Conservation (phyloP, 768 basidiomycete genomes). For the Tricholoma sp. region DNA sequence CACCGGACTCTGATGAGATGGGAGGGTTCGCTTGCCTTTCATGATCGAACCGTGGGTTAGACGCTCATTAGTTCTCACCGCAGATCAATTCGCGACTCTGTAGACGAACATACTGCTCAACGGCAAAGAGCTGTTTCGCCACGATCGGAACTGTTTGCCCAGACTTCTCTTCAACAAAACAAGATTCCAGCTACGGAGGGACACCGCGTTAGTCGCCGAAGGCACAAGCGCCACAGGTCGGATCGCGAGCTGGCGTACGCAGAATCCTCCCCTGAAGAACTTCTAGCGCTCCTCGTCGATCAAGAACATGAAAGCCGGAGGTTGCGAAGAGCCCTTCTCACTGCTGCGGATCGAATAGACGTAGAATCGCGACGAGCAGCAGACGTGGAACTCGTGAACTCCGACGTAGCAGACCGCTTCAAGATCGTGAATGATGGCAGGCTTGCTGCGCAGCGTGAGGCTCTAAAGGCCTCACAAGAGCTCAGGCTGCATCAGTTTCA, state of each 20-base stretch:
- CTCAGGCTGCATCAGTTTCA: conserved; percentile 34
- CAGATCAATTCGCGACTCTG: conserved; percentile 1
- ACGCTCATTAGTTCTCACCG: conserved; percentile 3
- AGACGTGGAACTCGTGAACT: conserved; percentile 29
- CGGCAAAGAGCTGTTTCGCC: conserved; percentile 12
- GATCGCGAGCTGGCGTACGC: conserved; percentile 5
- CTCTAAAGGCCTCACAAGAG: conserved; percentile 30
- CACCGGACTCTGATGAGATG: background rate
- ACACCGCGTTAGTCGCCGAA: background rate
- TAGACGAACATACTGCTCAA: conserved; percentile 1
- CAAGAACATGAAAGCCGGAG: conserved; percentile 30
- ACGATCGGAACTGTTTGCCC: conserved; percentile 20
- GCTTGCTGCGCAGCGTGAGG: conserved; percentile 32
- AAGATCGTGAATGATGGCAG: conserved; percentile 31
- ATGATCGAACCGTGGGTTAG: background rate
- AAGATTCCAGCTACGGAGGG: background rate
- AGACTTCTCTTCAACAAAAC: conserved; percentile 2
- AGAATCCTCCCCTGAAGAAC: conserved; percentile 20
- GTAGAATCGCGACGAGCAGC: conserved; percentile 29
- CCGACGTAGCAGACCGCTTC: conserved; percentile 28
- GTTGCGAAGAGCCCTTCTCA: conserved; percentile 30
- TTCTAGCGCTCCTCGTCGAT: conserved; percentile 26
- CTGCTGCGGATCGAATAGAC: conserved; percentile 30
- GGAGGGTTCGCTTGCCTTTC: background rate
- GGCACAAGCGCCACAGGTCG: conserved; percentile 5